Base-by-base conservation (phyloP, 1,284 basidiomycete genomes). In the Lignosus rhinocerotis region DNA sequence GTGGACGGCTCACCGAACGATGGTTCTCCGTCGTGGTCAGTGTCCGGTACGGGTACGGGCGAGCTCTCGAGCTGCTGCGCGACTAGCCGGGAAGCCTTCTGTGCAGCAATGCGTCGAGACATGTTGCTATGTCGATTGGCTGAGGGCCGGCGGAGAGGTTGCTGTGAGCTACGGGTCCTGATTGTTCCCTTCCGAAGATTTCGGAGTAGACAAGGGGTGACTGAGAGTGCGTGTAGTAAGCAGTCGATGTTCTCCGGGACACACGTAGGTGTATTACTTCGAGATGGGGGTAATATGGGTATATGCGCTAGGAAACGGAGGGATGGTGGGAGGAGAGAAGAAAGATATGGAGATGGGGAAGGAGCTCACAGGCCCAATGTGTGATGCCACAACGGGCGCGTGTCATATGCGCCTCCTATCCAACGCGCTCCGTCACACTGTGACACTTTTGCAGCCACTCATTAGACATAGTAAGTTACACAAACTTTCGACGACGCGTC, bases 11-110 rank as follows among this genome's bases (percentile, higher is more conserved):
- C 67, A n/a, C 67, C 66, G 42, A 67, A 69, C n/a, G 64, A 44
- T 21, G 43, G 53, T 19, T 12, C 60, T 31, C 47, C 62, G 25
- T 49, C 57, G 57, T 47, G 39, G 34, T 67, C 68, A 17, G 53
- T 53, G 31, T 66, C 67, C 12, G 41, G 36, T n/a, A 10, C 38
- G 7, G 58, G 59, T n/a, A 55, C 44, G 17, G 66, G 61, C 5
- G 70, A 70, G 50, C 66, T 69, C 39, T 64, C 61, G 34, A 70
- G 60, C 61, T 72, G 71, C 42, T 67, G 63, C 14, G 69, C 66
- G 16, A 68, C 63, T 10, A 66, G 56, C 21, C 44, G 54, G n/a
- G 67, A 57, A 6, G 72, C 69, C 51, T 65, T 69, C 43, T 58
- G 65, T 16, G 69, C 68, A 3, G 70, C 71, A 4, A 66, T 66